A percentile compares a stretch with the other conserved stretches of the same genome.
These are phyloP conservation scores for Claviceps spartinae DNA, from an alignment of 2,329 filamentous ascomycete genomes.

Conservation along the genomic window DNA sequence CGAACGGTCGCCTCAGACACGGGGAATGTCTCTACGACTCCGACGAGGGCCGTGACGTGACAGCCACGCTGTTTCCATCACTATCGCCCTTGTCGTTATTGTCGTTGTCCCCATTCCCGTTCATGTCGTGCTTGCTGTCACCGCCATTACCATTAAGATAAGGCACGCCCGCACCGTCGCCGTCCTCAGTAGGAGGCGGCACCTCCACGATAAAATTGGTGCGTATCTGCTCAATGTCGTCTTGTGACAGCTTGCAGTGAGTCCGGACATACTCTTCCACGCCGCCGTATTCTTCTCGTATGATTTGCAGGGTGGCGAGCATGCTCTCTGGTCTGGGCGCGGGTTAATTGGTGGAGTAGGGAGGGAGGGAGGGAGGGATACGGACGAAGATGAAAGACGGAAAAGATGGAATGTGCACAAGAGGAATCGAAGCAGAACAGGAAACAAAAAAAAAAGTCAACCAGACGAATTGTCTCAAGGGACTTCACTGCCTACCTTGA, in stretches of 20 bases:
- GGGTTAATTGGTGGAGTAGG: background rate
- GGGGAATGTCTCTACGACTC: too few species aligned
- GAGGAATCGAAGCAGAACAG: background rate
- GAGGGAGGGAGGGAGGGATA: background rate
- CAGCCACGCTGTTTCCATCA: too few species aligned
- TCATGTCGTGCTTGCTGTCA: background rate
- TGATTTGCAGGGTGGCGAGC: constrained; percentile 35
- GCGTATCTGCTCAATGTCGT: constrained; percentile 38
- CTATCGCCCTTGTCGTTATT: too few species aligned
- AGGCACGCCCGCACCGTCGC: background rate
- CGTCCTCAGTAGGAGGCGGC: background rate
- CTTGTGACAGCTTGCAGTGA: constrained; percentile 41
- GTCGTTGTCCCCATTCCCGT: too few species aligned
- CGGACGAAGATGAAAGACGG: constrained; percentile 7
- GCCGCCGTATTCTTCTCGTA: constrained; percentile 47
- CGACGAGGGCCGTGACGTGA: too few species aligned
- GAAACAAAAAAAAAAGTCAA: background rate
- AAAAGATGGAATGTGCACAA: background rate
- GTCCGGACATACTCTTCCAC: constrained; percentile 48
- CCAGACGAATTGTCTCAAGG: too few species aligned
- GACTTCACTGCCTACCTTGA: constrained; percentile 18
- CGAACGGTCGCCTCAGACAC: too few species aligned
- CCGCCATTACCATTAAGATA: background rate
- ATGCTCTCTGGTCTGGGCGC: constrained; percentile 28
- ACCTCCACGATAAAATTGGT: constrained; percentile 32